Percentiles rank a stretch among this genome's conserved stretches.
Evolutionary conservation across 1,284 basidiomycete genomes (phyloP).

Genomic region (Malassezia sp.): DNA sequence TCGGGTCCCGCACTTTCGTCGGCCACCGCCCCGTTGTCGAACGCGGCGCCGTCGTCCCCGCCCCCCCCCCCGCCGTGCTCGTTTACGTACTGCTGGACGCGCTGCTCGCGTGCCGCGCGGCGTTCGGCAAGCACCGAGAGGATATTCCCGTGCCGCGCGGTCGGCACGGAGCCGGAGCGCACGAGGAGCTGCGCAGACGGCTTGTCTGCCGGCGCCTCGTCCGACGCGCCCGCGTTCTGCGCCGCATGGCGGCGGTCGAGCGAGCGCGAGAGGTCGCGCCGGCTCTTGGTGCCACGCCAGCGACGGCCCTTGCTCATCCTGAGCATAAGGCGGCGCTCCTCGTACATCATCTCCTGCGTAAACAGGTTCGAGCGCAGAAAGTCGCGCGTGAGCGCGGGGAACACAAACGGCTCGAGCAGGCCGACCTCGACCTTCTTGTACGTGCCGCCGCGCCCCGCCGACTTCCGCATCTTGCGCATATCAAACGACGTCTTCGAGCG

Average conservation of each 20-base stretch:
- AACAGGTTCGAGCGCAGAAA: slow-evolving; percentile 28
- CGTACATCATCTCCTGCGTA: slow-evolving; percentile 28
- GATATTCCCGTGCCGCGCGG: slow-evolving; percentile 33
- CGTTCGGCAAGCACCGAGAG: slow-evolving; percentile 22
- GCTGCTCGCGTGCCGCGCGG: slow-evolving; percentile 25
- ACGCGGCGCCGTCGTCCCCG: too few relatives aligned
- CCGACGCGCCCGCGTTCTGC: slow-evolving; percentile 13
- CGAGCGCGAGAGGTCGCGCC: slow-evolving; percentile 6
- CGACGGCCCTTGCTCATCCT: slow-evolving; percentile 33
- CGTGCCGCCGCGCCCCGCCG: slow-evolving; percentile 25
- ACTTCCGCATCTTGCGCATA: slow-evolving; percentile 52
- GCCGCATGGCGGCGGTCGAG: slow-evolving; percentile 7
- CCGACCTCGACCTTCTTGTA: slow-evolving; percentile 45
- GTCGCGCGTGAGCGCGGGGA: slow-evolving; percentile 32
- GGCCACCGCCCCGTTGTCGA: too few relatives aligned
- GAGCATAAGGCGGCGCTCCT: slow-evolving; percentile 25
- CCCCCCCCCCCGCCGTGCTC: too few relatives aligned
- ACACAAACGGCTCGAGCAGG: slow-evolving; percentile 42
- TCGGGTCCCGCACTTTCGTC: too few relatives aligned
- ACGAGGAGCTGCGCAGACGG: slow-evolving; percentile 14
- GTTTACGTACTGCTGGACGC: slow-evolving; percentile 19
- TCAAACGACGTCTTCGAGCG: slow-evolving; percentile 27
- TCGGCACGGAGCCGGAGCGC: slow-evolving; percentile 20
- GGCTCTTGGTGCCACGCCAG: slow-evolving; percentile 27
- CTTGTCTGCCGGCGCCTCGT: slow-evolving; percentile 1